phyloP scores from a whole-genome alignment of 331 rosid genomes.

The Quercus phellos region DNA sequence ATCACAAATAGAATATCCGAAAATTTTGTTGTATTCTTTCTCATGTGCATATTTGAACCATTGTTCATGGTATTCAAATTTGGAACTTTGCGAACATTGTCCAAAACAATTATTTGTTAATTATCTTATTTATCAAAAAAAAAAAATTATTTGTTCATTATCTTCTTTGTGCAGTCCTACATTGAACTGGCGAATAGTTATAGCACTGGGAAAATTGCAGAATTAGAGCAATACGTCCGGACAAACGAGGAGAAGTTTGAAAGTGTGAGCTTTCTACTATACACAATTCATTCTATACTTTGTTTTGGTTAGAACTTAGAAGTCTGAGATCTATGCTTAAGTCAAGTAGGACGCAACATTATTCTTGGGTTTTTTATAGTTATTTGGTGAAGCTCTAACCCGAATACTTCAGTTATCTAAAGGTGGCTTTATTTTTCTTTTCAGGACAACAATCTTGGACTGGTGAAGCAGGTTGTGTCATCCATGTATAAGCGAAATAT shows the following conservation, averaged over 20 bases:
- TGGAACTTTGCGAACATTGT: not conserved
- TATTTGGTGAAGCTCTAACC: not conserved
- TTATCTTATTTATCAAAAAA: not conserved
- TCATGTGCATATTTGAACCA: not conserved
- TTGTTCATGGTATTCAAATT: not conserved
- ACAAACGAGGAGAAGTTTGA: conserved; percentile 52
- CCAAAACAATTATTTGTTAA: not conserved
- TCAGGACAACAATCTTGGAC: conserved; percentile 82
- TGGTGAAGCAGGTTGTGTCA: conserved; percentile 70
- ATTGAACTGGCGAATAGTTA: conserved; percentile 59
- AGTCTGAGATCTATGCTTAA: not conserved
- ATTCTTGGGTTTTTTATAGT: not conserved
- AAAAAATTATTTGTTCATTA: not conserved
- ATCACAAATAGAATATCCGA: not conserved
- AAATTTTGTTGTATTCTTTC: not conserved
- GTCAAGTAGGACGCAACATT: not conserved
- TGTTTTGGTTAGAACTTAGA: conserved; percentile 3
- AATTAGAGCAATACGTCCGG: conserved; percentile 44
- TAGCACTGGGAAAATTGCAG: conserved; percentile 51
- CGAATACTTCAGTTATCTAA: conserved; percentile 10
- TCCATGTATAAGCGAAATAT: conserved; percentile 80
- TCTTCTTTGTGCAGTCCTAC: conserved; percentile 51
- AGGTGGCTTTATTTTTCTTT: conserved; percentile 1
- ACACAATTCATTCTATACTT: conserved; percentile 3
- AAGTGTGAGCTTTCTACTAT: conserved; percentile 44